Evolutionary conservation across 2,329 filamentous ascomycete genomes (phyloP).

Genomic region (Exophiala sideris): DNA sequence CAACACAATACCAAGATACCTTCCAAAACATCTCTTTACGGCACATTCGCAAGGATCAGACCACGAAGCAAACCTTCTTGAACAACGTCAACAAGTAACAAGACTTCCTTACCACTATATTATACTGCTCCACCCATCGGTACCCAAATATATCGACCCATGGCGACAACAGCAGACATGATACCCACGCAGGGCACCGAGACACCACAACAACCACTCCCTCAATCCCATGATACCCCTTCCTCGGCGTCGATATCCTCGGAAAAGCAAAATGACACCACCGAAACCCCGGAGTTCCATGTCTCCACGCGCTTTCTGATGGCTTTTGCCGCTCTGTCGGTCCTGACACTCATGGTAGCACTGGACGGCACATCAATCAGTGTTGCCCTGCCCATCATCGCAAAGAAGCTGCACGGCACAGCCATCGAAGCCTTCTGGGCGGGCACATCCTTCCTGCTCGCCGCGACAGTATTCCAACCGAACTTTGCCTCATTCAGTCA

Average conservation of each 20-base stretch:
- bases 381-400: constrained; percentile 53
- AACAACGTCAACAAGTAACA: too few relatives aligned
- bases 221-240: constrained; percentile 8
- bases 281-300: constrained; percentile 16
- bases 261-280: constrained; percentile 2
- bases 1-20: too few relatives aligned
- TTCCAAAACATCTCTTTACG: too few relatives aligned
- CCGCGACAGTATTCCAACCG: constrained; percentile 58
- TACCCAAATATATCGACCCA: too few relatives aligned
- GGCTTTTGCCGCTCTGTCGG: constrained; percentile 51
- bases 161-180: too few relatives aligned
- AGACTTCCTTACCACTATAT: too few relatives aligned
- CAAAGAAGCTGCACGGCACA: constrained; percentile 49
- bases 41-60: too few relatives aligned
- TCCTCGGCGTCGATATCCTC: constrained; percentile 19
- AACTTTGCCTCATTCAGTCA: constrained; percentile 47
- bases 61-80: too few relatives aligned
- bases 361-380: constrained; percentile 65
- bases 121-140: too few relatives aligned
- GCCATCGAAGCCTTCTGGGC: constrained; percentile 67
- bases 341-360: constrained; percentile 60
- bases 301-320: constrained; percentile 38
- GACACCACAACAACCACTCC: too few relatives aligned
- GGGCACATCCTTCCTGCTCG: constrained; percentile 66
- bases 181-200: too few relatives aligned